phyloP scores from a whole-genome alignment of 1,284 basidiomycete species.

The Butyriboletus appendiculatus region DNA sequence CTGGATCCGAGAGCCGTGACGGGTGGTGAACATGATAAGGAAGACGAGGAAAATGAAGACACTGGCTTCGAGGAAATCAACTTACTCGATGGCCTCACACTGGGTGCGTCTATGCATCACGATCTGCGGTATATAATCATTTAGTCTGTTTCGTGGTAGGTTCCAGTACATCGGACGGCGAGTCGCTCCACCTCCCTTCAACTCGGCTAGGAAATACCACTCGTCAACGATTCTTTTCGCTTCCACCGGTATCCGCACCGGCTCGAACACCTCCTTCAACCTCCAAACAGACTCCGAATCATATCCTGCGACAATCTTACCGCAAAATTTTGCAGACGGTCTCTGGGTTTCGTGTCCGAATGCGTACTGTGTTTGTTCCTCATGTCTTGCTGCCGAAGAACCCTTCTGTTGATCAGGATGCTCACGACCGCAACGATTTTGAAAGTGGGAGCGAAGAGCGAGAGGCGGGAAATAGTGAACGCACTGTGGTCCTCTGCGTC shows the following conservation, averaged over 20 bases:
- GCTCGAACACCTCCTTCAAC: conserved; percentile 43
- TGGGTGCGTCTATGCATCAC: conserved; percentile 41
- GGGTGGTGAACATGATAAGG: conserved; percentile 17
- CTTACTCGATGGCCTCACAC: conserved; percentile 64
- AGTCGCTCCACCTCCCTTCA: conserved; percentile 54
- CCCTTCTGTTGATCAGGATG: conserved; percentile 19
- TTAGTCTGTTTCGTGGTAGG: conserved; percentile 34
- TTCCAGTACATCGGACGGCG: conserved; percentile 44
- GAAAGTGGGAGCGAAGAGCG: conserved; percentile 53
- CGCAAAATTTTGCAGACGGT: conserved; percentile 76
- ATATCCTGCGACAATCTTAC: conserved; percentile 81
- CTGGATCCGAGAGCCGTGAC: conserved; percentile 23
- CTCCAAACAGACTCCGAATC: conserved; percentile 44
- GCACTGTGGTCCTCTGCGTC: conserved; percentile 82
- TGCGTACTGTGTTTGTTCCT: conserved; percentile 87
- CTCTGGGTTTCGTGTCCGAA: conserved; percentile 82
- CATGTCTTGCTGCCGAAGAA: conserved; percentile 60
- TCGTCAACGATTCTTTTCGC: conserved; percentile 62
- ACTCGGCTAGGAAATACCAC: conserved; percentile 64
- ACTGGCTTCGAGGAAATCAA: conserved; percentile 78
- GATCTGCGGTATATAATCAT: neutral
- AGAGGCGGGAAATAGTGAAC: conserved; percentile 76
- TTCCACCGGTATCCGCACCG: conserved; percentile 50
- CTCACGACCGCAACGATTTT: conserved; percentile 36
- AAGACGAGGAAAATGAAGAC: conserved; percentile 39